Evolutionary conservation across 163 green algal genomes (phyloP).

Genomic region (Volvox carteri): DNA sequence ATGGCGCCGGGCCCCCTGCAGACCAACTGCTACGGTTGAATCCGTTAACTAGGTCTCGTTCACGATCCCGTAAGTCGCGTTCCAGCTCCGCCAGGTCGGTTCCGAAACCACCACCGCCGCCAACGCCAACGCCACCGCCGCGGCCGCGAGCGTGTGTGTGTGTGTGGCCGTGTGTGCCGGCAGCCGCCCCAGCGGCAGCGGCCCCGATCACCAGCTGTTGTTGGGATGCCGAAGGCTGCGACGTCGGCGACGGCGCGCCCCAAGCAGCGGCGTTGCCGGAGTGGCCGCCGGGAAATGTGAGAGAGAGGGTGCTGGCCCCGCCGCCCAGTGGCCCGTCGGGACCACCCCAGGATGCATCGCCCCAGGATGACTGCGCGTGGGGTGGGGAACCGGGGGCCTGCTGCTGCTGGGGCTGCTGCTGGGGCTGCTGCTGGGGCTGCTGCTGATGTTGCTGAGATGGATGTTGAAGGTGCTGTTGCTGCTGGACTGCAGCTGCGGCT

Average conservation of each 20-base stretch:
- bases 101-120: not conserved
- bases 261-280: not conserved
- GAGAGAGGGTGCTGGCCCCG: conserved; percentile 29
- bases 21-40: conserved; percentile 21
- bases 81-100: conserved; percentile 43
- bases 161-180: not conserved
- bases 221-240: no score
- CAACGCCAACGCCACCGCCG: not conserved
- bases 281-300: conserved; percentile 4
- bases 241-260: not conserved
- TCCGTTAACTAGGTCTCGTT: conserved; percentile 9
- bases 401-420: conserved; percentile 5
- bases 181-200: not conserved
- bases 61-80: conserved; percentile 11
- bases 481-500: not conserved
- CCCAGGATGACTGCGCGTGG: conserved; percentile 4
- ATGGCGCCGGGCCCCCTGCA: not conserved
- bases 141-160: not conserved
- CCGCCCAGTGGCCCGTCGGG: not conserved
- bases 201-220: not conserved
- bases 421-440: not conserved
- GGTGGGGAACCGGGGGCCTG: not conserved
- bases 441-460: no score
- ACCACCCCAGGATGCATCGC: not conserved
- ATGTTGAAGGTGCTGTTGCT: conserved; percentile 10